phyloP scores from a whole-genome alignment of 23 red algal species.

The Gracilaria vermiculophylla region DNA sequence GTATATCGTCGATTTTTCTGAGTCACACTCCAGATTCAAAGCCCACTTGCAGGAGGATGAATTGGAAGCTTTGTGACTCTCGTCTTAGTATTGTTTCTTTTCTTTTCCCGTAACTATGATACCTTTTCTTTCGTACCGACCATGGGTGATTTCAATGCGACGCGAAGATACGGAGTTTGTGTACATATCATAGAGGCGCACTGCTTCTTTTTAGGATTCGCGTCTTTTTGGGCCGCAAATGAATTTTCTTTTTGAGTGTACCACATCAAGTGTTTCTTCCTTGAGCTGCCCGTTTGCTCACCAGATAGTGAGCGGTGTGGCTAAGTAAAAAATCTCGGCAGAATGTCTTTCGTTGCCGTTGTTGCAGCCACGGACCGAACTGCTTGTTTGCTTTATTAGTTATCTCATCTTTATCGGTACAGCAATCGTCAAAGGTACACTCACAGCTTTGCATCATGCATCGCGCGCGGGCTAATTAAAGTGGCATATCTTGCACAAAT shows the following conservation, averaged over 20 bases:
- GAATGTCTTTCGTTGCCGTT: neutral
- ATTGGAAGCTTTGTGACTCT: slow-evolving; percentile 43
- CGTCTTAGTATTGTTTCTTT: neutral
- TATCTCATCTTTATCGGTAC: neutral
- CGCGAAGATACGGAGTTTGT: neutral
- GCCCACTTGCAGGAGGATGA: slow-evolving; percentile 68
- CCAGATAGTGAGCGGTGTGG: neutral
- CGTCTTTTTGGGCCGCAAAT: neutral
- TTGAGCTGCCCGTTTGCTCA: neutral
- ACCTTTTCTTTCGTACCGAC: neutral
- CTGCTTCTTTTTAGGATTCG: slow-evolving; percentile 1
- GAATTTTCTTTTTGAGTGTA: neutral
- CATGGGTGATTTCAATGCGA: neutral
- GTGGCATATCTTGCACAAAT: no score
- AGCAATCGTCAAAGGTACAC: neutral
- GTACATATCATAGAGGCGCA: neutral
- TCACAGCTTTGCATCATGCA: neutral
- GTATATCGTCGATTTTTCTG: slow-evolving; percentile 43
- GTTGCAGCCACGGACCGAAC: no score
- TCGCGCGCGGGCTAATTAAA: no score
- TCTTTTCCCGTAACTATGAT: neutral
- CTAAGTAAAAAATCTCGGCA: neutral
- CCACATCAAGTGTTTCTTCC: neutral
- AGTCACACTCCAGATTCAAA: slow-evolving; percentile 36
- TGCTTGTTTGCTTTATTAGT: neutral